These are phyloP conservation scores for Akanthomyces uredinophilus DNA, from an alignment of 2,329 filamentous ascomycete species.

Conservation along the genomic window DNA sequence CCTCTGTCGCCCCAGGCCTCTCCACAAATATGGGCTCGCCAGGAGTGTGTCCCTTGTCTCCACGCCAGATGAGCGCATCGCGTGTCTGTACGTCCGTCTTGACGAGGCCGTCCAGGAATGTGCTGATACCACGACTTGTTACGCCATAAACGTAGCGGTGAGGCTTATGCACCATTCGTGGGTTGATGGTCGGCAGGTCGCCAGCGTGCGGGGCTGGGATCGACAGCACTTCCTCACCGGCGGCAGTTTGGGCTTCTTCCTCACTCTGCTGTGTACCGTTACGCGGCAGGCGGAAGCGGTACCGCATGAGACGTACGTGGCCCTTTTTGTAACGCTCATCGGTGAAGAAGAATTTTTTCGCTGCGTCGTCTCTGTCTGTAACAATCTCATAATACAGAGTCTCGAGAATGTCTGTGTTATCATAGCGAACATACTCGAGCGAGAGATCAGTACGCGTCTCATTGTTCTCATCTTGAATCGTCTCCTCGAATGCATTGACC, in stretches of 20 bases:
- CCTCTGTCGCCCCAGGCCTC: slow-evolving; percentile 35
- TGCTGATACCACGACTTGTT: slow-evolving; percentile 51
- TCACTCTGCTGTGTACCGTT: neutral
- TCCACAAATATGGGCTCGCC: slow-evolving; percentile 65
- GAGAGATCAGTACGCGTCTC: slow-evolving; percentile 43
- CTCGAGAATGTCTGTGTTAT: slow-evolving; percentile 59
- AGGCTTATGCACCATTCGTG: slow-evolving; percentile 42
- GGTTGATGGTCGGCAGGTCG: slow-evolving; percentile 65
- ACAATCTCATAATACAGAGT: slow-evolving; percentile 67
- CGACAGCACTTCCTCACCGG: slow-evolving; percentile 33
- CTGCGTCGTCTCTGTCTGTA: slow-evolving; percentile 45
- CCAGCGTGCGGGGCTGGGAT: slow-evolving; percentile 50
- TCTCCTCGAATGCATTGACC: slow-evolving; percentile 70
- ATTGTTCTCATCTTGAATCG: slow-evolving; percentile 29
- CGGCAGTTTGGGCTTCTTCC: slow-evolving; percentile 17
- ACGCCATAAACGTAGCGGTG: slow-evolving; percentile 59
- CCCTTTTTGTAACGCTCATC: slow-evolving; percentile 33
- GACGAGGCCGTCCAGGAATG: slow-evolving; percentile 56
- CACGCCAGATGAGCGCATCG: slow-evolving; percentile 51
- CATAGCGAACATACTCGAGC: slow-evolving; percentile 61
- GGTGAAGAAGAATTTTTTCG: slow-evolving; percentile 38
- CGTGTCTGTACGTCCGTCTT: slow-evolving; percentile 59
- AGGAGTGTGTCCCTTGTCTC: slow-evolving; percentile 55
- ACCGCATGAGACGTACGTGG: slow-evolving; percentile 38
- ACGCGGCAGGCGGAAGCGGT: slow-evolving; percentile 35